These are phyloP conservation scores for Acer campestre DNA, from an alignment of 345 rosid species.

Conservation along the genomic window DNA sequence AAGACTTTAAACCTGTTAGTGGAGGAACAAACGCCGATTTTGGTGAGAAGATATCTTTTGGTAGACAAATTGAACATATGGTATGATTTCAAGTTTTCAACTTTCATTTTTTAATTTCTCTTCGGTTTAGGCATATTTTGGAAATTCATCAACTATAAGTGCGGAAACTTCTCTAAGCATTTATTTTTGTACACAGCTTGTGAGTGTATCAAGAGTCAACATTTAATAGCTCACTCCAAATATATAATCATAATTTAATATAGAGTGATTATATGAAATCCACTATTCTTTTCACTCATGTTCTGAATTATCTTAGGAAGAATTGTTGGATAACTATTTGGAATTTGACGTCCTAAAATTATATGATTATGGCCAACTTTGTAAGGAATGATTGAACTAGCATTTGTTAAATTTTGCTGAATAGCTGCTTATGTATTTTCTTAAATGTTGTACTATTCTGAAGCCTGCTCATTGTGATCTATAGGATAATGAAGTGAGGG, in stretches of 20 bases:
- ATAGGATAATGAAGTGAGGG: constrained; percentile 49
- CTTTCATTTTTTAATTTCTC: not conserved
- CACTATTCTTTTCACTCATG: not conserved
- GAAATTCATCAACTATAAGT: not conserved
- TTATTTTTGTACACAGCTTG: not conserved
- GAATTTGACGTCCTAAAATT: not conserved
- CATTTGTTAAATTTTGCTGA: not conserved
- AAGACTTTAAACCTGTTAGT: constrained; percentile 31
- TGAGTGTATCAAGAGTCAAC: constrained; percentile 2
- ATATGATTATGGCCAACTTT: constrained; percentile 8
- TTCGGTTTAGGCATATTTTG: not conserved
- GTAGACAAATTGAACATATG: constrained; percentile 37
- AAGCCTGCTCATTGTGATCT: constrained; percentile 24
- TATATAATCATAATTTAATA: not conserved
- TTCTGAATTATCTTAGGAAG: constrained; percentile 3
- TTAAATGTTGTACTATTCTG: constrained; percentile 18
- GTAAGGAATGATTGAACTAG: not conserved
- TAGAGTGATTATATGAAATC: not conserved
- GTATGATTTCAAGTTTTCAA: constrained; percentile 34
- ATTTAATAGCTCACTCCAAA: not conserved
- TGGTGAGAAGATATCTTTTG: constrained; percentile 32
- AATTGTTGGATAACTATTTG: not conserved
- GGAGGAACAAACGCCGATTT: constrained; percentile 33
- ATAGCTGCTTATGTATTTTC: not conserved
- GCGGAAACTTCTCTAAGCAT: not conserved